A percentile compares a stretch with the other conserved stretches of the same genome.
Conservation (phyloP, 805 yeast genomes). For the Clavispora carvajalis region DNA sequence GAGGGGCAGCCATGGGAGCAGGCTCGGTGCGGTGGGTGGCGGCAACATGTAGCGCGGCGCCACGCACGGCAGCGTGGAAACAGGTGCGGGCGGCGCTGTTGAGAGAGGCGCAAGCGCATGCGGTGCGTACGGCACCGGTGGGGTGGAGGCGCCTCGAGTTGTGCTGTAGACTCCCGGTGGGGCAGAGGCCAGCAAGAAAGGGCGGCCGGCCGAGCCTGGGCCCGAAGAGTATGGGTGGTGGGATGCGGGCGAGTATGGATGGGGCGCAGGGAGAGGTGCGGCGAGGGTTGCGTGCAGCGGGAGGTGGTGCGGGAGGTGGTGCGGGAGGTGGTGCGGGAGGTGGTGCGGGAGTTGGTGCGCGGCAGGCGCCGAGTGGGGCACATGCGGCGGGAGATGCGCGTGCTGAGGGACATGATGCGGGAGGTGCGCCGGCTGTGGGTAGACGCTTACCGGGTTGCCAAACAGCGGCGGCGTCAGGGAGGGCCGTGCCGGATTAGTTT, state of each 20-base stretch:
- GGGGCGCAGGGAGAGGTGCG: not conserved
- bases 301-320: not conserved
- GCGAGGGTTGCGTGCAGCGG: not conserved
- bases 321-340: too few relatives aligned
- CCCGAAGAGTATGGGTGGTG: not conserved
- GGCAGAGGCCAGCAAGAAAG: not conserved
- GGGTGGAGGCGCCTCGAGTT: not conserved
- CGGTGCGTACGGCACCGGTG: not conserved
- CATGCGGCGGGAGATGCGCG: not conserved
- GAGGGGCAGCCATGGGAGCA: not conserved
- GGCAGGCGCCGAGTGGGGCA: too few relatives aligned
- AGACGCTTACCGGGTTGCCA: too few relatives aligned
- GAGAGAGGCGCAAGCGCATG: not conserved
- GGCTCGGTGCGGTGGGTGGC: not conserved
- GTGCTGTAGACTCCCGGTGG: not conserved
- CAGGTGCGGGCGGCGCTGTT: not conserved
- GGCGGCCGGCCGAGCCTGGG: not conserved
- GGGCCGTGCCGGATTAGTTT: not conserved
- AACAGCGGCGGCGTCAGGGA: not conserved
- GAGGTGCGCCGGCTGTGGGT: too few relatives aligned
- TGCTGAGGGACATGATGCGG: constrained; percentile 1
- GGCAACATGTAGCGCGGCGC: not conserved
- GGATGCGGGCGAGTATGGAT: not conserved
- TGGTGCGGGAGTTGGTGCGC: too few relatives aligned
- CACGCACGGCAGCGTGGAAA: not conserved